A percentile compares a stretch with the other conserved stretches of the same genome.
These are phyloP conservation scores for Candida golubevii DNA, from an alignment of 805 yeast genomes.

Conservation along the genomic window DNA sequence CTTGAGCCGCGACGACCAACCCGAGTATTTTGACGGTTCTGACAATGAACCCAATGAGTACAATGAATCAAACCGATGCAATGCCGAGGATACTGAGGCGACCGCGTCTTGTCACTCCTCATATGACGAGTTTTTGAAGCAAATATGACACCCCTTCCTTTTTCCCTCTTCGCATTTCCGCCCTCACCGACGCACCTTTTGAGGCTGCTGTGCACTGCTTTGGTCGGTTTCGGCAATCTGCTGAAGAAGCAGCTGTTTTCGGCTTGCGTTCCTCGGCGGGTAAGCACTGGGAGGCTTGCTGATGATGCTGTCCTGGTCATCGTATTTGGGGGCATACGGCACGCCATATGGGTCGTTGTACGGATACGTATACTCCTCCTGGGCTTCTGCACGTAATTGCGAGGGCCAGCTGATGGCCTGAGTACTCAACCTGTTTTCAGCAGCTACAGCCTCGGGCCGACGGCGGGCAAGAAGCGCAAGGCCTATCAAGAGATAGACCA, in stretches of 20 bases:
- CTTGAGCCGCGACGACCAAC: slow-evolving; percentile 34
- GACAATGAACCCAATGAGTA: slow-evolving; percentile 2
- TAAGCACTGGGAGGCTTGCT: background rate
- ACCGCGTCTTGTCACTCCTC: slow-evolving; percentile 6
- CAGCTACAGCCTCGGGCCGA: background rate
- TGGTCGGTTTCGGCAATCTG: background rate
- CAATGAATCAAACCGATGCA: no score
- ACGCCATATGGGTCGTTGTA: slow-evolving; percentile 11
- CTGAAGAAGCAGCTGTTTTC: background rate
- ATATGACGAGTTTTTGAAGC: slow-evolving; percentile 31
- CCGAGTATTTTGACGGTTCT: slow-evolving; percentile 35
- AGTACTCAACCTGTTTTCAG: background rate
- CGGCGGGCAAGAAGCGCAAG: slow-evolving; percentile 11
- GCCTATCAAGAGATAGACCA: slow-evolving; percentile 41
- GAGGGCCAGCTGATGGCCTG: slow-evolving; percentile 12
- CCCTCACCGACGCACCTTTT: no score
- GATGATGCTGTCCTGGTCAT: background rate
- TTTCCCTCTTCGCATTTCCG: background rate
- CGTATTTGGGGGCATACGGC: background rate
- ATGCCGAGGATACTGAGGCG: no score
- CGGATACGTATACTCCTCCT: slow-evolving; percentile 7
- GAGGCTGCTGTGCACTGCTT: background rate
- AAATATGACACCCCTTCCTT: background rate
- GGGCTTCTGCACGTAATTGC: slow-evolving; percentile 6
- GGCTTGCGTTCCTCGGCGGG: no score